phyloP scores from a whole-genome alignment of 805 yeast genomes.

The Yarrowia keelungensis region DNA sequence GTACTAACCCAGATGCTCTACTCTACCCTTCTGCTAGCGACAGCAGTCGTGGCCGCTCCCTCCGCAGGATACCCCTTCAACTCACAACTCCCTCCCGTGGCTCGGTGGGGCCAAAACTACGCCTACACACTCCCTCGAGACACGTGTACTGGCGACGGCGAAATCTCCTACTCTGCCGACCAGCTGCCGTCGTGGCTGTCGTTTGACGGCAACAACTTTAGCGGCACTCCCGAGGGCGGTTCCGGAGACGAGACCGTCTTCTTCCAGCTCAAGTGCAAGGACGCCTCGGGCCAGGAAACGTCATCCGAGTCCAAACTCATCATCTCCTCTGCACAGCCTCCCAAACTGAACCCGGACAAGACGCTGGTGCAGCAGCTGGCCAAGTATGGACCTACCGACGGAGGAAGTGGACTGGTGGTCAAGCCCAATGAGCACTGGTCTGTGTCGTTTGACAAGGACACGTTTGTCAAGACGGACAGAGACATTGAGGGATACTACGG shows the following conservation, averaged over 20 bases:
- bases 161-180: slow-evolving; percentile 58
- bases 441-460: slow-evolving; percentile 65
- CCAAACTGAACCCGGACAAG: slow-evolving; percentile 55
- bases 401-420: slow-evolving; percentile 73
- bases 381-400: slow-evolving; percentile 76
- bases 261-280: slow-evolving; percentile 69
- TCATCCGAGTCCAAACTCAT: slow-evolving; percentile 63
- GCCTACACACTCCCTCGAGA: slow-evolving; percentile 70
- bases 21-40: slow-evolving; percentile 37
- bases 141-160: slow-evolving; percentile 61
- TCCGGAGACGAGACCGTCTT: slow-evolving; percentile 54
- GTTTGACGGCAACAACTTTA: slow-evolving; percentile 67
- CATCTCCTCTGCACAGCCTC: slow-evolving; percentile 64
- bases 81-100: slow-evolving; percentile 88
- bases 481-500: slow-evolving; percentile 76
- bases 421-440: slow-evolving; percentile 71
- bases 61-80: slow-evolving; percentile 76
- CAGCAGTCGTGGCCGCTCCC: slow-evolving; percentile 55
- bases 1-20: slow-evolving; percentile 26
- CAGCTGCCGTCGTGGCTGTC: slow-evolving; percentile 79
- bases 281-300: slow-evolving; percentile 56
- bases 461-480: slow-evolving; percentile 61
- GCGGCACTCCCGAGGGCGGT: slow-evolving; percentile 64
- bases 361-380: slow-evolving; percentile 62
- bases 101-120: slow-evolving; percentile 69